A percentile compares a stretch with the other conserved stretches of the same genome.
Evolutionary conservation across 2,329 filamentous ascomycete genomes (phyloP).

Genomic region (Magnaporthiopsis rhizophila): DNA sequence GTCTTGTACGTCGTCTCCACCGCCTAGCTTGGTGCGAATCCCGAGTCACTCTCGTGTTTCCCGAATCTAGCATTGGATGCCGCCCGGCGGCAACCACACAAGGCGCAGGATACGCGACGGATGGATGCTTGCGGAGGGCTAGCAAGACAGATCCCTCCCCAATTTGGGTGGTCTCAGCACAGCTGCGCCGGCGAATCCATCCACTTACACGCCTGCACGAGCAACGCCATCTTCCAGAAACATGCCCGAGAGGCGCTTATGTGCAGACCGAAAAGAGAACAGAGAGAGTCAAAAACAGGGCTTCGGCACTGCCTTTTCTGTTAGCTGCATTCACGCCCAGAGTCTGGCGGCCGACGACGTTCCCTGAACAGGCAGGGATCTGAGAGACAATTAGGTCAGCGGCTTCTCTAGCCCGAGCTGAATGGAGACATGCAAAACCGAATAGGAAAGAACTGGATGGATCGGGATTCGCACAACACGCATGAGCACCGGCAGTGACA

Average conservation of each 20-base stretch:
- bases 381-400: not conserved
- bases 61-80: too few relatives aligned
- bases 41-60: not conserved
- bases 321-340: not conserved
- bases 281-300: not conserved
- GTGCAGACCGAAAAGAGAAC: too few relatives aligned
- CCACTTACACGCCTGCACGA: not conserved
- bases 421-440: not conserved
- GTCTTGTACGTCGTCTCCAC: not conserved
- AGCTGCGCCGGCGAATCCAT: too few relatives aligned
- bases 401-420: not conserved
- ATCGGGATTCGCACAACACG: not conserved
- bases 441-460: not conserved
- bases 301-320: not conserved
- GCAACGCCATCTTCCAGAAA: not conserved
- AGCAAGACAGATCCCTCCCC: not conserved
- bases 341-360: not conserved
- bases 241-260: not conserved
- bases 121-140: not conserved
- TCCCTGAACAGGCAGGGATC: not conserved
- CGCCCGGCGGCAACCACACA: not conserved
- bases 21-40: not conserved
- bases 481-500: not conserved
- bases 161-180: not conserved
- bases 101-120: not conserved